These are phyloP conservation scores for Thalassiosira profunda DNA, from an alignment of 108 stramenopile genomes.

Conservation along the genomic window DNA sequence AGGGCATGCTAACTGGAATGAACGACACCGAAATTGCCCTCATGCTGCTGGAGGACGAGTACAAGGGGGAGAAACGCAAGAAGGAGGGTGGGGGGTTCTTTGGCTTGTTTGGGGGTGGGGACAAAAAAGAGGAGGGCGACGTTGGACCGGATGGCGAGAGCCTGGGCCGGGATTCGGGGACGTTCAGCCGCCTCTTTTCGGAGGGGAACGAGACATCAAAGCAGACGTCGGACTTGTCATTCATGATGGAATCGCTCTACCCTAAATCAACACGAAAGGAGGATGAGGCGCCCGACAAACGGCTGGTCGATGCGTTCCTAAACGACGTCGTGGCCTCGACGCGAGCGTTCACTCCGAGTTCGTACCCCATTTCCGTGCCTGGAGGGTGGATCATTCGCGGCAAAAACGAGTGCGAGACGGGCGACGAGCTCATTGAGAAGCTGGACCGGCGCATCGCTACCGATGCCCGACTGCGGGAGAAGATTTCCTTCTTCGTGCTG, in stretches of 20 bases:
- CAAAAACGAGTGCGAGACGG: slow-evolving; percentile 56
- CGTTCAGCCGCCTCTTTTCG: slow-evolving; percentile 35
- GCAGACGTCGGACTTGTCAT: slow-evolving; percentile 14
- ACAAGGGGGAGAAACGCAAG: slow-evolving; percentile 15
- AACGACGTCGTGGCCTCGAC: slow-evolving; percentile 66
- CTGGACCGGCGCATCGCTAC: slow-evolving; percentile 67
- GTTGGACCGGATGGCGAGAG: slow-evolving; percentile 30
- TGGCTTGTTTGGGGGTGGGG: slow-evolving; percentile 19
- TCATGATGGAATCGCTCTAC: slow-evolving; percentile 56
- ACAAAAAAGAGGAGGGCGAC: slow-evolving; percentile 20
- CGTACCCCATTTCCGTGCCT: slow-evolving; percentile 60
- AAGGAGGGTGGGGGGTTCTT: slow-evolving; percentile 22
- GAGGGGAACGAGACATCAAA: slow-evolving; percentile 22
- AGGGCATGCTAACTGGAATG: slow-evolving; percentile 46
- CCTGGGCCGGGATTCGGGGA: slow-evolving; percentile 19
- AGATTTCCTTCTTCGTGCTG: slow-evolving; percentile 61
- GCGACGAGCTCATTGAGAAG: slow-evolving; percentile 65
- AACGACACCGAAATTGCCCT: slow-evolving; percentile 67
- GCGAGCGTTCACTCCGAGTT: slow-evolving; percentile 44
- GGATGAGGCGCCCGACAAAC: slow-evolving; percentile 52
- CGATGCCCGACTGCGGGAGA: slow-evolving; percentile 48
- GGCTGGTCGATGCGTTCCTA: slow-evolving; percentile 53
- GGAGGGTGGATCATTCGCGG: slow-evolving; percentile 75
- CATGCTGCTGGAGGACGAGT: slow-evolving; percentile 65
- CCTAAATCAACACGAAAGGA: slow-evolving; percentile 77